Evolutionary conservation across 305 asterid genomes (phyloP).

Genomic region (Fraxinus albicans): DNA sequence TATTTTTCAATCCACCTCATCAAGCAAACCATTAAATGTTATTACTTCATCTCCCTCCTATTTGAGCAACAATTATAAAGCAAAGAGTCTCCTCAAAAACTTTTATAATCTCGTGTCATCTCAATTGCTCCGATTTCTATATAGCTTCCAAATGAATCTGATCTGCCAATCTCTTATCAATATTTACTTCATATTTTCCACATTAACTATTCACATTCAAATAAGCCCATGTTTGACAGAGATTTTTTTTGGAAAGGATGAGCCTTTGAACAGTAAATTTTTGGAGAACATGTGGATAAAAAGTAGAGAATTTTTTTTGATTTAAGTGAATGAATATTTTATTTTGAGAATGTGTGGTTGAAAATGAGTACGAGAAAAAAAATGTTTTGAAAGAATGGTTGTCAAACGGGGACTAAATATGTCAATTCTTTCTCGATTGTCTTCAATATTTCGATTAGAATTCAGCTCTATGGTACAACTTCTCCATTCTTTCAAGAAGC

Average conservation of each 20-base stretch:
- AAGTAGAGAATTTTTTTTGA: no score
- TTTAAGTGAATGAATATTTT: no score
- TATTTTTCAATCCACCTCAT: background rate
- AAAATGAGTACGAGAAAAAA: no score
- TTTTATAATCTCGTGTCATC: background rate
- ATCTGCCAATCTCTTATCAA: background rate
- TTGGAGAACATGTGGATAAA: no score
- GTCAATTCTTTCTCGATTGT: background rate
- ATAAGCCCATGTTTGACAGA: background rate
- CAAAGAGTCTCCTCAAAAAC: constrained; percentile 8
- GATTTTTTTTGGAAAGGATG: no score
- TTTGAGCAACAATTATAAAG: background rate
- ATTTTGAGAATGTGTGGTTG: no score
- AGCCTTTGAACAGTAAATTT: no score
- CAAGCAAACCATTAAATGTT: background rate
- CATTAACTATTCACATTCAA: background rate
- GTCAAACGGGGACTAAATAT: background rate
- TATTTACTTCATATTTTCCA: background rate
- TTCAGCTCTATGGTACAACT: constrained; percentile 22
- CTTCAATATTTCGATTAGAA: background rate
- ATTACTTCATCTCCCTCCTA: background rate
- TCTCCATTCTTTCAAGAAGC: constrained; percentile 22
- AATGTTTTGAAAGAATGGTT: no score
- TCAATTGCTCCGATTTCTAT: background rate
- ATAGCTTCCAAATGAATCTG: background rate